These are phyloP conservation scores for Tetraselmis chui DNA, from an alignment of 139 green algal species.

Conservation along the genomic window DNA sequence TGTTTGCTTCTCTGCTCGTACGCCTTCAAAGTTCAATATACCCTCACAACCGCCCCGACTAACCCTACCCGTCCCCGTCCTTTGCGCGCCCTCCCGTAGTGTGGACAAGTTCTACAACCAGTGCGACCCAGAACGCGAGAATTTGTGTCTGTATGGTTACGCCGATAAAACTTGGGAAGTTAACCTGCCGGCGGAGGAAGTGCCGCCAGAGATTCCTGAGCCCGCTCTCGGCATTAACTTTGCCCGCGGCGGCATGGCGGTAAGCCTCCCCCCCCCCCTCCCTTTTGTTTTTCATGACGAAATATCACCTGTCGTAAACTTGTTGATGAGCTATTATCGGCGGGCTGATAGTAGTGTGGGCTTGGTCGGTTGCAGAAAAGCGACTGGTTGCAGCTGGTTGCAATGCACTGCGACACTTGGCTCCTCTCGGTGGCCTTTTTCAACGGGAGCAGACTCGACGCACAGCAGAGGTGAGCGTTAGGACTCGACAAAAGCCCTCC, in stretches of 20 bases:
- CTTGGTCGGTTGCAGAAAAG: too few species aligned
- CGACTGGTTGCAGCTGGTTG: conserved; percentile 48
- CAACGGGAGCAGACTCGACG: conserved; percentile 41
- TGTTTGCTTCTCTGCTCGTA: background rate
- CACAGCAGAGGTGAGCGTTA: conserved; percentile 6
- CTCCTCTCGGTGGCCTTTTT: conserved; percentile 51
- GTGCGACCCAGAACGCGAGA: conserved; percentile 46
- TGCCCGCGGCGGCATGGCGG: conserved; percentile 43
- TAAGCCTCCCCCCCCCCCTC: background rate
- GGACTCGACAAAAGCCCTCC: too few species aligned
- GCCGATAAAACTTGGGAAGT: conserved; percentile 45
- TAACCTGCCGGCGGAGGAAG: conserved; percentile 44
- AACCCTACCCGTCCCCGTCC: too few species aligned
- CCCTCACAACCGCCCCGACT: too few species aligned
- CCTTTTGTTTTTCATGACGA: too few species aligned
- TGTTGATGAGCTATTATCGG: too few species aligned
- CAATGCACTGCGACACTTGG: conserved; percentile 48
- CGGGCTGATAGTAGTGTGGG: too few species aligned
- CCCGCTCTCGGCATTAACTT: conserved; percentile 57
- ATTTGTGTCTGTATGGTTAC: conserved; percentile 52
- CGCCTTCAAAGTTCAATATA: too few species aligned
- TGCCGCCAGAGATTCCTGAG: conserved; percentile 50
- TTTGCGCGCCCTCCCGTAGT: background rate
- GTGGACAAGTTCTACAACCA: conserved; percentile 20
- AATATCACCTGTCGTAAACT: too few species aligned